Conservation (phyloP, 352 stramenopile genomes). For the Globisporangium yorkense region DNA sequence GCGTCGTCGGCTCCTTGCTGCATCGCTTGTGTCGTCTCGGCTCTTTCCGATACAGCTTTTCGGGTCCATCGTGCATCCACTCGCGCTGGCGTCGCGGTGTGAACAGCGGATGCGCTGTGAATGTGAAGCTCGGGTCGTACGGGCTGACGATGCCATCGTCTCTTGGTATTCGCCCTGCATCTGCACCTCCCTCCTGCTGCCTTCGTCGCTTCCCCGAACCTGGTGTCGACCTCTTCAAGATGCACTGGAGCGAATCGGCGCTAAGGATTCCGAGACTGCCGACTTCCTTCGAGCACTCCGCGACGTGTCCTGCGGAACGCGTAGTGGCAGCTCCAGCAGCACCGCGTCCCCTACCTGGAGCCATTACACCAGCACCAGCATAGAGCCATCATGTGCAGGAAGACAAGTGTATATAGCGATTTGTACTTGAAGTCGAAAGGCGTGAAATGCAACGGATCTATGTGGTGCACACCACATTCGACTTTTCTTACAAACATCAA, state of each 20-base stretch:
- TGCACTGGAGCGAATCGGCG: conserved; percentile 20
- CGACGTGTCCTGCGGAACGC: too few relatives aligned
- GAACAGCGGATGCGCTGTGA: background rate
- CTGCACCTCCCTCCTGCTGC: background rate
- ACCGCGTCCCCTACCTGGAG: too few relatives aligned
- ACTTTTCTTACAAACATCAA: too few relatives aligned
- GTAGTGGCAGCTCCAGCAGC: too few relatives aligned
- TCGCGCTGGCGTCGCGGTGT: background rate
- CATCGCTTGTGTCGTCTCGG: background rate
- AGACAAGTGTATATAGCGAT: too few relatives aligned
- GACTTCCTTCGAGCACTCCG: too few relatives aligned
- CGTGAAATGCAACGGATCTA: too few relatives aligned
- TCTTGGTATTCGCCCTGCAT: background rate
- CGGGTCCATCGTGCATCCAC: background rate
- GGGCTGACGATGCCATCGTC: background rate
- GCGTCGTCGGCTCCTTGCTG: background rate
- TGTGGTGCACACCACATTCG: too few relatives aligned
- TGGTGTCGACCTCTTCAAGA: conserved; percentile 3
- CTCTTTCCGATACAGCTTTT: background rate
- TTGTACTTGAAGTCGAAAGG: too few relatives aligned
- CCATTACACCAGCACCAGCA: too few relatives aligned
- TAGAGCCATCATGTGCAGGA: too few relatives aligned
- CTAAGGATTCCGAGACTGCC: conserved; percentile 17
- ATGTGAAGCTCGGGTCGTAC: conserved; percentile 8
- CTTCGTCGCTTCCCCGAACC: background rate